These are phyloP conservation scores for Botrytis sinoallii DNA, from an alignment of 2,329 filamentous ascomycete species.

Conservation along the genomic window DNA sequence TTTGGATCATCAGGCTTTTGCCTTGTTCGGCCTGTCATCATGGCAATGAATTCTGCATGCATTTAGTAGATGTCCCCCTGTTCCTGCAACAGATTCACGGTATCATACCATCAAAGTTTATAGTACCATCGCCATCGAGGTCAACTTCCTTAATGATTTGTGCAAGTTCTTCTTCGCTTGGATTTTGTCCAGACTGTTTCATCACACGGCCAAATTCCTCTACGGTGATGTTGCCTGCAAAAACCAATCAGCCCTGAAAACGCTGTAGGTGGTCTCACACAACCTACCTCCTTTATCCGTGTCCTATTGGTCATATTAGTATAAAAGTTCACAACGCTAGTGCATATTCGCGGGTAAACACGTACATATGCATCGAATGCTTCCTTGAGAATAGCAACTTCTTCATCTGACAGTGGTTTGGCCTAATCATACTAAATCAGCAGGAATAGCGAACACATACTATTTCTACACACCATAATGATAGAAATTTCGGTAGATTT, in stretches of 20 bases:
- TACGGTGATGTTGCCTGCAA: conserved; percentile 18
- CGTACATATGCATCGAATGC: conserved; percentile 21
- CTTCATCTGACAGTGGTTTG: conserved; percentile 16
- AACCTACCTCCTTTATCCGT: conserved; percentile 19
- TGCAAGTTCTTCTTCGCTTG: conserved; percentile 48
- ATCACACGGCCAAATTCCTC: conserved; percentile 22
- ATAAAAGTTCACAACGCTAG: background rate
- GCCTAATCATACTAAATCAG: conserved; percentile 5
- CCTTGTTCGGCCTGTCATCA: conserved; percentile 43
- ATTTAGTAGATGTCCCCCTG: background rate
- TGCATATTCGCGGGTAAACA: background rate
- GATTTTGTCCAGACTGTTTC: conserved; percentile 16
- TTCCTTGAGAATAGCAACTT: conserved; percentile 17
- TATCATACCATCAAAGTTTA: conserved; percentile 56
- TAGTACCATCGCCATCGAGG: conserved; percentile 61
- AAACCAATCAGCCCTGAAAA: background rate
- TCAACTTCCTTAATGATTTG: conserved; percentile 68
- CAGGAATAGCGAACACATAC: accelerated
- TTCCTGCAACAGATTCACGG: background rate
- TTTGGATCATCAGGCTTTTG: background rate
- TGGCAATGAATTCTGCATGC: conserved; percentile 41
- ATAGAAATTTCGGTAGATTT: background rate
- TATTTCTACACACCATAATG: background rate
- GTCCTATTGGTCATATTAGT: conserved; percentile 10
- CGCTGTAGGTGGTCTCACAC: background rate